Percentiles rank a stretch among this genome's conserved stretches.
phyloP scores from a whole-genome alignment of 202 grass and related monocot genomes.

The Zizania palustris region DNA sequence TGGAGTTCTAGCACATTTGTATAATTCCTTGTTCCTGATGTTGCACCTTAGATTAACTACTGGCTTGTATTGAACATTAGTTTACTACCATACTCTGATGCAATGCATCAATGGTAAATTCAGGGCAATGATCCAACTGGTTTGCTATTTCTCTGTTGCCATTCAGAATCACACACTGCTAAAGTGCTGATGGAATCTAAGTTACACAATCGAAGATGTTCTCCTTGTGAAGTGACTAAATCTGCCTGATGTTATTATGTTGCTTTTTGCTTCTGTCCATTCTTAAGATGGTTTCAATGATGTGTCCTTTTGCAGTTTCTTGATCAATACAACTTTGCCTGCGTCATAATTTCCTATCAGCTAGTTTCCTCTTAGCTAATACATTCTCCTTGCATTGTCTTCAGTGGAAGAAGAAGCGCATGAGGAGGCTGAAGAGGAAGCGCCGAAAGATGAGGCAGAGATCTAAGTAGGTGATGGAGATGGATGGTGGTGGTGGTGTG shows the following conservation, averaged over 20 bases:
- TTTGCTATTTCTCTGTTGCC: too few species aligned
- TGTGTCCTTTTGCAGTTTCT: background rate
- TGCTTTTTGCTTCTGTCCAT: background rate
- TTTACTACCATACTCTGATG: background rate
- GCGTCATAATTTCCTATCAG: background rate
- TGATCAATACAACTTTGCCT: background rate
- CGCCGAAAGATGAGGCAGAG: slow-evolving; percentile 93
- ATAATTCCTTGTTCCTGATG: background rate
- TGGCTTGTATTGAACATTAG: background rate
- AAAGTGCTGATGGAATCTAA: too few species aligned
- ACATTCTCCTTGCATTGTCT: background rate
- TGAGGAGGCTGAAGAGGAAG: slow-evolving; percentile 95
- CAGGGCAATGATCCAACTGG: too few species aligned
- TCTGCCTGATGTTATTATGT: background rate
- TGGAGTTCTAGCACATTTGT: background rate
- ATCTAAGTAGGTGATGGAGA: slow-evolving; percentile 62
- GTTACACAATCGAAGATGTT: too few species aligned
- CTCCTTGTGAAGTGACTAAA: too few species aligned
- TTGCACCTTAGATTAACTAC: background rate
- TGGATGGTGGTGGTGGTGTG: background rate
- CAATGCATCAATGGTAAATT: background rate
- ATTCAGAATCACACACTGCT: too few species aligned
- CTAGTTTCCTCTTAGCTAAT: background rate
- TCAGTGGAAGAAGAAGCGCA: slow-evolving; percentile 97
- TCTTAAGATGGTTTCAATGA: background rate